Conservation (phyloP, 306 rosid genomes). For the Castanea sativa region DNA sequence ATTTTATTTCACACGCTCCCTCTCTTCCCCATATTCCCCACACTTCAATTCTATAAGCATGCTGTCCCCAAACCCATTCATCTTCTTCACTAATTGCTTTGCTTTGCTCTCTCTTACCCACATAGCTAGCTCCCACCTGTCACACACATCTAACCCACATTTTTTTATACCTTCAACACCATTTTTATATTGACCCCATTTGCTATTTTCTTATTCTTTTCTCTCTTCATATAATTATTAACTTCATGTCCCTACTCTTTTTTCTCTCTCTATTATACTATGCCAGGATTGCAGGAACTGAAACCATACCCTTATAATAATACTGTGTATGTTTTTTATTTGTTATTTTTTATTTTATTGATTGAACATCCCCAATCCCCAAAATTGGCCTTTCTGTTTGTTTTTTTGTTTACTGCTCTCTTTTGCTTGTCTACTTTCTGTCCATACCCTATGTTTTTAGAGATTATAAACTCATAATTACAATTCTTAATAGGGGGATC, state of each 20-base stretch:
- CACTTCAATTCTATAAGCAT: conserved; percentile 54
- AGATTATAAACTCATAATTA: conserved; percentile 60
- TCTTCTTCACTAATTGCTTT: conserved; percentile 26
- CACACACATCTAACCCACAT: conserved; percentile 2
- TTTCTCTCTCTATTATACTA: conserved; percentile 9
- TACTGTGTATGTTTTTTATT: neutral
- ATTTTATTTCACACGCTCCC: conserved; percentile 51
- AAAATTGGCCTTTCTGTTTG: conserved; percentile 57
- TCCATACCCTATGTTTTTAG: conserved; percentile 47
- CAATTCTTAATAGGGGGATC: conserved; percentile 51
- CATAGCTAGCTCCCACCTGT: no score
- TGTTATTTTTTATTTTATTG: neutral
- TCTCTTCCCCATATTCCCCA: conserved; percentile 59
- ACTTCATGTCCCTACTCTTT: conserved; percentile 11
- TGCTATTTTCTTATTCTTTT: conserved; percentile 12
- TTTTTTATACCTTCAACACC: neutral
- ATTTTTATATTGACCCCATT: conserved; percentile 10
- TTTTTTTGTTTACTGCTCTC: conserved; percentile 27
- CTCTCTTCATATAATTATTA: conserved; percentile 18
- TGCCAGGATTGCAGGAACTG: conserved; percentile 68
- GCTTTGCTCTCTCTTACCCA: conserved; percentile 19
- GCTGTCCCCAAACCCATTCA: conserved; percentile 60
- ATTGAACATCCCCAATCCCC: conserved; percentile 59
- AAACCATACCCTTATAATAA: conserved; percentile 49
- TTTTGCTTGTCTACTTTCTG: conserved; percentile 43